Conservation (phyloP, 2,329 filamentous ascomycete species). For the Xylaria sp. region DNA sequence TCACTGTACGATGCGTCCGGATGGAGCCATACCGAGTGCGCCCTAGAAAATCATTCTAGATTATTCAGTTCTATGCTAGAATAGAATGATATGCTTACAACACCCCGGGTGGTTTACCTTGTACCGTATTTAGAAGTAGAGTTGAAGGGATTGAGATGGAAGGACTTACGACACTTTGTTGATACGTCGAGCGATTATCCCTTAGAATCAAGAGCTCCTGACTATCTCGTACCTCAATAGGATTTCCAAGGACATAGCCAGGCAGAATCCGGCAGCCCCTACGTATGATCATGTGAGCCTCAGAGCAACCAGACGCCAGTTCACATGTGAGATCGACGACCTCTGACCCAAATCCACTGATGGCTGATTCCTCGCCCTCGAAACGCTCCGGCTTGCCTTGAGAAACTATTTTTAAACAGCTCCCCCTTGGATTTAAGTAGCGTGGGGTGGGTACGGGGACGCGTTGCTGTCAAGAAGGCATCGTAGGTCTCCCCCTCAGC, state of each 20-base stretch:
- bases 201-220: constrained; percentile 30
- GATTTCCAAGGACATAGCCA: constrained; percentile 51
- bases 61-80: constrained; percentile 41
- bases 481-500: constrained; percentile 45
- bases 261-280: constrained; percentile 53
- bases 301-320: constrained; percentile 47
- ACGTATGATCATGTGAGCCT: constrained; percentile 51
- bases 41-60: constrained; percentile 49
- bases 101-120: constrained; percentile 47
- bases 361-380: constrained; percentile 51
- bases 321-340: constrained; percentile 54
- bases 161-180: constrained; percentile 30
- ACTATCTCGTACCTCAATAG: constrained; percentile 51
- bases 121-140: constrained; percentile 46
- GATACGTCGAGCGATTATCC: not conserved
- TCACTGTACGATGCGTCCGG: constrained; percentile 47
- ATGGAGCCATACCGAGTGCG: constrained; percentile 49
- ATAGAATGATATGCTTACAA: constrained; percentile 50
- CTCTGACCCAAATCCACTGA: constrained; percentile 52
- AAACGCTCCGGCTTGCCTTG: constrained; percentile 49
- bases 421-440: constrained; percentile 48
- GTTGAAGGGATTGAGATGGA: constrained; percentile 47
- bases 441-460: constrained; percentile 47
- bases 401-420: constrained; percentile 48
- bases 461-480: constrained; percentile 51